phyloP scores from a whole-genome alignment of 352 stramenopile genomes.

The Phytophthora pseudosyringae region DNA sequence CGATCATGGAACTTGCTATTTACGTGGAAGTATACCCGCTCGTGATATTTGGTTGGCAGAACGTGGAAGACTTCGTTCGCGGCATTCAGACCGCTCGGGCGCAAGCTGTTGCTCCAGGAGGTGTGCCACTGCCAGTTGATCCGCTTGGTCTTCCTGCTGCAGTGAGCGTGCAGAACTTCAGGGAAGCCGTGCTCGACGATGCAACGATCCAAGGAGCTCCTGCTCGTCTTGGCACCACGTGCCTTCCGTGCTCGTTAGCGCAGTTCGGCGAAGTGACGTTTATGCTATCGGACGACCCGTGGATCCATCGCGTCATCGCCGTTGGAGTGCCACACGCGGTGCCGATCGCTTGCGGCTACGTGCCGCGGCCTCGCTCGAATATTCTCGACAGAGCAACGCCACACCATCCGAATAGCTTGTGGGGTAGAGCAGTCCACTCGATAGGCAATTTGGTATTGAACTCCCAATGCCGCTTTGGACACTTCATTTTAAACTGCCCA shows the following conservation, averaged over 20 bases:
- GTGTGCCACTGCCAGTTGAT: slow-evolving; percentile 3
- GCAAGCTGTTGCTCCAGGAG: background rate
- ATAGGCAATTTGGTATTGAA: too few relatives aligned
- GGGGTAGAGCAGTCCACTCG: too few relatives aligned
- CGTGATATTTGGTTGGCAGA: too few relatives aligned
- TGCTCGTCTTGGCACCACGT: slow-evolving; percentile 13
- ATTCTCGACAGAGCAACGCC: too few relatives aligned
- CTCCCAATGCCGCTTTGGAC: too few relatives aligned
- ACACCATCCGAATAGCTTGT: too few relatives aligned
- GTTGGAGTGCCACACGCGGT: slow-evolving; percentile 11
- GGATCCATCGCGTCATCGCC: slow-evolving; percentile 14
- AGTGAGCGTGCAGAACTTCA: slow-evolving; percentile 23
- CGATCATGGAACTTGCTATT: slow-evolving; percentile 16
- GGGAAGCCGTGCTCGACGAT: slow-evolving; percentile 24
- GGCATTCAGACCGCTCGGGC: slow-evolving; percentile 25
- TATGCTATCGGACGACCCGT: background rate
- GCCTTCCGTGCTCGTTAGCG: slow-evolving; percentile 17
- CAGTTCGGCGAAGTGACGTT: too few relatives aligned
- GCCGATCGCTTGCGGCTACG: slow-evolving; percentile 20
- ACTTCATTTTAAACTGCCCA: too few relatives aligned
- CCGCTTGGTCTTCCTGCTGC: slow-evolving; percentile 1
- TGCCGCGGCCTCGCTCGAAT: slow-evolving; percentile 16
- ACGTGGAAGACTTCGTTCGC: slow-evolving; percentile 18
- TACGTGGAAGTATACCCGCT: slow-evolving; percentile 3
- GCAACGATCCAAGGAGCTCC: background rate